Percentiles rank a stretch among this genome's conserved stretches.
Conservation (phyloP, 176 grass and related monocot species). For the Paspalum notatum region DNA sequence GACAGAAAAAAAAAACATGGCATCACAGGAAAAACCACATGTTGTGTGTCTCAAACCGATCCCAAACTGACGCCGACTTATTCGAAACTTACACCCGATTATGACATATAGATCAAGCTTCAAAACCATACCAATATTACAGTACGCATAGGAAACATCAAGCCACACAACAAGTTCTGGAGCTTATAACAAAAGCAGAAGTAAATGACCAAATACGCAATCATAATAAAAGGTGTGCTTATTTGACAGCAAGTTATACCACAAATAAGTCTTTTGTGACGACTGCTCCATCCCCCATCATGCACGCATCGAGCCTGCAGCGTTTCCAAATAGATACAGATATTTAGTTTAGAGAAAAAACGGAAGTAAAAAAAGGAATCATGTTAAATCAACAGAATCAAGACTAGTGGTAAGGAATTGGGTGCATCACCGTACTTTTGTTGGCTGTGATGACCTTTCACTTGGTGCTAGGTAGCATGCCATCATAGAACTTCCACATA, state of each 20-base stretch:
- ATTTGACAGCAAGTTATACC: neutral
- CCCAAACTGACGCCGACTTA: neutral
- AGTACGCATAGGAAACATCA: neutral
- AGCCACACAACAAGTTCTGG: neutral
- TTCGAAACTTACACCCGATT: neutral
- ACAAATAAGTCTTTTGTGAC: neutral
- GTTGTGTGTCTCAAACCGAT: neutral
- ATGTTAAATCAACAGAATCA: too few relatives aligned
- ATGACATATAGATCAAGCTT: neutral
- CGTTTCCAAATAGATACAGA: neutral
- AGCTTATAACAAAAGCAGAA: neutral
- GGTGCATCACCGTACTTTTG: neutral
- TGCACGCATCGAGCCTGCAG: neutral
- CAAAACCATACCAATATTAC: neutral
- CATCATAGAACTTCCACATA: slow-evolving; percentile 11
- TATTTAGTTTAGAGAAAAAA: neutral
- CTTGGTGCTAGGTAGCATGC: neutral
- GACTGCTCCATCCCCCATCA: neutral
- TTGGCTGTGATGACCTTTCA: neutral
- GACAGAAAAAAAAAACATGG: neutral
- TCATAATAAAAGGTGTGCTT: neutral
- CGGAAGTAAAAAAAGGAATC: neutral
- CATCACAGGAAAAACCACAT: neutral
- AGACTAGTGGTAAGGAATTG: neutral
- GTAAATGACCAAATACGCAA: neutral